Percentiles rank a stretch among this genome's conserved stretches.
phyloP scores from a whole-genome alignment of 2,329 filamentous ascomycete species.

The Botrytis squamosa region DNA sequence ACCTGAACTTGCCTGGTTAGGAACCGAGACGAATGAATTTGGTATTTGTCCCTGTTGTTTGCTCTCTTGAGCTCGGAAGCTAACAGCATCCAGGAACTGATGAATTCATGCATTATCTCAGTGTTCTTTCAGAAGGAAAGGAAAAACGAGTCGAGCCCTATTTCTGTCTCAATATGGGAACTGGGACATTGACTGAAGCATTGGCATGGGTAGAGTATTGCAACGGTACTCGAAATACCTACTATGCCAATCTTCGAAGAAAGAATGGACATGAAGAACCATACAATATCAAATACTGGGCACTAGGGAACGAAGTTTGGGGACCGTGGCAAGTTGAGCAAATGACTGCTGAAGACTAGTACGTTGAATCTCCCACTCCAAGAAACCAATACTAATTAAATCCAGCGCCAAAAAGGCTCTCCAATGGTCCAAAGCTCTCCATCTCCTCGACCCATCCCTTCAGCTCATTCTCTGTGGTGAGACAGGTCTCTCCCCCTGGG shows the following conservation, averaged over 20 bases:
- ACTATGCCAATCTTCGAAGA: conserved; percentile 78
- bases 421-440: conserved; percentile 58
- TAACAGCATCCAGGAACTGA: conserved; percentile 53
- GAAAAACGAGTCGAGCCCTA: conserved; percentile 71
- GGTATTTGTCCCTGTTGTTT: conserved; percentile 43
- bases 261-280: conserved; percentile 74
- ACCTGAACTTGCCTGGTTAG: conserved; percentile 75
- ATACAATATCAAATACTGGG: conserved; percentile 84
- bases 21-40: conserved; percentile 73
- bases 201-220: conserved; percentile 85
- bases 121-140: conserved; percentile 60
- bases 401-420: conserved; percentile 50
- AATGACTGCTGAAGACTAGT: conserved; percentile 55
- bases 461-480: conserved; percentile 64
- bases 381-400: not conserved
- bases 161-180: conserved; percentile 78
- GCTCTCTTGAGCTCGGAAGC: not conserved
- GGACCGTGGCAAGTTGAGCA: conserved; percentile 51
- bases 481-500: conserved; percentile 60
- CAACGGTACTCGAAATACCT: conserved; percentile 72
- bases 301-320: conserved; percentile 69
- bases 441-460: conserved; percentile 58
- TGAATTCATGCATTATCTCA: conserved; percentile 82
- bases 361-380: not conserved
- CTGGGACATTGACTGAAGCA: conserved; percentile 57